Evolutionary conservation across 306 rosid genomes (phyloP).

Genomic region (Rosa multiflora): DNA sequence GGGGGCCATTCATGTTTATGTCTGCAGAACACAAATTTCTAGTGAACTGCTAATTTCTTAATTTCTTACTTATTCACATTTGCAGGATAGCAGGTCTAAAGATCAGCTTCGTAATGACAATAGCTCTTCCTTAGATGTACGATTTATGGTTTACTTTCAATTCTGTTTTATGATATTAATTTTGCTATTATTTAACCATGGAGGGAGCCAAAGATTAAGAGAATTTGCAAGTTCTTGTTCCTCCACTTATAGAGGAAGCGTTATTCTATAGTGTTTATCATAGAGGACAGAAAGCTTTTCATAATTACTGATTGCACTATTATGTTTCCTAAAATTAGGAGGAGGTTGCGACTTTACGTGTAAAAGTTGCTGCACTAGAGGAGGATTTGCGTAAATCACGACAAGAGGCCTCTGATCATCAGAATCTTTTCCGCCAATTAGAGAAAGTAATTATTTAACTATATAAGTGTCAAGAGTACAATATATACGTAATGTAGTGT

Average conservation of each 20-base stretch:
- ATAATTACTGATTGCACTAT: slow-evolving; percentile 4
- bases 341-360: slow-evolving; percentile 64
- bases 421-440: slow-evolving; percentile 49
- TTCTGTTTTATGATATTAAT: slow-evolving; percentile 18
- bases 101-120: slow-evolving; percentile 56
- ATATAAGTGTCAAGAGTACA: background rate
- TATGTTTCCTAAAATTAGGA: slow-evolving; percentile 51
- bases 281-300: slow-evolving; percentile 13
- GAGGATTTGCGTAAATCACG: slow-evolving; percentile 79
- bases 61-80: slow-evolving; percentile 14
- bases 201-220: background rate
- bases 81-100: slow-evolving; percentile 65
- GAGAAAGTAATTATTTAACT: slow-evolving; percentile 60
- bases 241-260: background rate
- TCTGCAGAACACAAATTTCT: slow-evolving; percentile 1
- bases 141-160: slow-evolving; percentile 15
- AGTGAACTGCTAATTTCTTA: background rate
- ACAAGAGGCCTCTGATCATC: slow-evolving; percentile 62
- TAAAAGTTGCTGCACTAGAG: slow-evolving; percentile 69
- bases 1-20: background rate
- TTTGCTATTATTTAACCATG: slow-evolving; percentile 13
- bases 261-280: slow-evolving; percentile 9
- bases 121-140: slow-evolving; percentile 60
- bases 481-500: slow-evolving; percentile 1
- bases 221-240: slow-evolving; percentile 16